Conservation (phyloP, 768 basidiomycete genomes). For the Tubosaeta sp. region DNA sequence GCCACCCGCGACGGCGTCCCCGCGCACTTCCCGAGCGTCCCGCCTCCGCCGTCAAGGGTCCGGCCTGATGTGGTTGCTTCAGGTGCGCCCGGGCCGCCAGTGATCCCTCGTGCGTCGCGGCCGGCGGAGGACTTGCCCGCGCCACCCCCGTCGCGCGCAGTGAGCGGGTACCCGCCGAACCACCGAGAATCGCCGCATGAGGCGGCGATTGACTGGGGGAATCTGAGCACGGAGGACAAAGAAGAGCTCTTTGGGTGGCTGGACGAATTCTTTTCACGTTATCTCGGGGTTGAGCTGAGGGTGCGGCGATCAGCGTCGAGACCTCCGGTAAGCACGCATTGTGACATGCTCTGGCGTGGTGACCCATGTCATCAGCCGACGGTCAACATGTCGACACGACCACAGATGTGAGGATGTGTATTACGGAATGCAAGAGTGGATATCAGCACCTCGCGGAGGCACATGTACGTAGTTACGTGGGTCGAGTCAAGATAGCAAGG, state of each 20-base stretch:
- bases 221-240: constrained; percentile 65
- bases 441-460: constrained; percentile 6
- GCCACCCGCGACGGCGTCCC: constrained; percentile 26
- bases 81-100: constrained; percentile 9
- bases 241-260: constrained; percentile 72
- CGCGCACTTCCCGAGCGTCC: constrained; percentile 12
- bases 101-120: constrained; percentile 11
- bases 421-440: constrained; percentile 1
- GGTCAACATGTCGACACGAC: constrained; percentile 21
- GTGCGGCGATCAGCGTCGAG: background rate
- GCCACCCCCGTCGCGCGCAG: constrained; percentile 25
- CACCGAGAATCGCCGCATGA: constrained; percentile 5
- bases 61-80: constrained; percentile 9
- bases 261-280: constrained; percentile 71
- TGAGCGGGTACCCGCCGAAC: constrained; percentile 23
- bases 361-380: constrained; percentile 12
- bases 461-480: constrained; percentile 14
- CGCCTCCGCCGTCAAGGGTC: constrained; percentile 35
- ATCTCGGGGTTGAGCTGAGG: constrained; percentile 27
- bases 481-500: constrained; percentile 5
- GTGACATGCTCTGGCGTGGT: background rate
- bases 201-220: constrained; percentile 58
- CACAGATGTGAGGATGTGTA: constrained; percentile 4
- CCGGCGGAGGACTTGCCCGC: constrained; percentile 11
- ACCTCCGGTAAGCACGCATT: constrained; percentile 17